A percentile compares a stretch with the other conserved stretches of the same genome.
Evolutionary conservation across 2,329 filamentous ascomycete genomes (phyloP).

Genomic region (Dactylellina haptotyla): DNA sequence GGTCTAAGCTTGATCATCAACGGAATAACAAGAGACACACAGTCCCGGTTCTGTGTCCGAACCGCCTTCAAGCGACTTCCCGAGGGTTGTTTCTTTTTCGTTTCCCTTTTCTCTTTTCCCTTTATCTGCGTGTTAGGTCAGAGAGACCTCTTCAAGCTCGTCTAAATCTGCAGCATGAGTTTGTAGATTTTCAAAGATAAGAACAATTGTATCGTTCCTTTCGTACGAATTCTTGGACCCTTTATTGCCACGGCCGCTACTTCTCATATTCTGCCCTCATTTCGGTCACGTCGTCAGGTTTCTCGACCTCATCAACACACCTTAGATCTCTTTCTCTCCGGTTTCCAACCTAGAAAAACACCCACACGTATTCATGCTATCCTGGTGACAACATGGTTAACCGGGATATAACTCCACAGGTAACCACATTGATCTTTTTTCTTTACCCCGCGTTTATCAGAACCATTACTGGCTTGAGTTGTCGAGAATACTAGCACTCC

Average conservation of each 20-base stretch:
- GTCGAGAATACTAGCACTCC: no score
- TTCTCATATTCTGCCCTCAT: neutral
- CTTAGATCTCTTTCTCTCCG: no score
- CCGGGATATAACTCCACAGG: slow-evolving; percentile 33
- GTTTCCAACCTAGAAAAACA: neutral
- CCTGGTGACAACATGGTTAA: slow-evolving; percentile 21
- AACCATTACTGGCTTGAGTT: no score
- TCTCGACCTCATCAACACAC: no score
- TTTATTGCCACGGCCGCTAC: neutral
- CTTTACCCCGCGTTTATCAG: no score
- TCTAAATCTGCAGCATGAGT: slow-evolving; percentile 12
- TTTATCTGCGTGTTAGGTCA: slow-evolving; percentile 5
- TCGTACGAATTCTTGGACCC: slow-evolving; percentile 1
- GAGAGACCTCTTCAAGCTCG: neutral
- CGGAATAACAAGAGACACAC: slow-evolving; percentile 16
- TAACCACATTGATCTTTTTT: neutral
- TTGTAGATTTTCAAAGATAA: slow-evolving; percentile 22
- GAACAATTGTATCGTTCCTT: slow-evolving; percentile 14
- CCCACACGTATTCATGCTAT: neutral
- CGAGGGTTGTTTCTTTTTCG: slow-evolving; percentile 12
- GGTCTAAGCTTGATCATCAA: slow-evolving; percentile 4
- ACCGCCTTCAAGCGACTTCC: slow-evolving; percentile 3
- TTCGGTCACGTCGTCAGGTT: neutral
- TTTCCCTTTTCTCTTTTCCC: slow-evolving; percentile 23
- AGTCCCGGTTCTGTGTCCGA: slow-evolving; percentile 7